Evolutionary conservation across 495 filamentous ascomycete genomes (phyloP).

Genomic region (Barbatosphaeria neglecta): DNA sequence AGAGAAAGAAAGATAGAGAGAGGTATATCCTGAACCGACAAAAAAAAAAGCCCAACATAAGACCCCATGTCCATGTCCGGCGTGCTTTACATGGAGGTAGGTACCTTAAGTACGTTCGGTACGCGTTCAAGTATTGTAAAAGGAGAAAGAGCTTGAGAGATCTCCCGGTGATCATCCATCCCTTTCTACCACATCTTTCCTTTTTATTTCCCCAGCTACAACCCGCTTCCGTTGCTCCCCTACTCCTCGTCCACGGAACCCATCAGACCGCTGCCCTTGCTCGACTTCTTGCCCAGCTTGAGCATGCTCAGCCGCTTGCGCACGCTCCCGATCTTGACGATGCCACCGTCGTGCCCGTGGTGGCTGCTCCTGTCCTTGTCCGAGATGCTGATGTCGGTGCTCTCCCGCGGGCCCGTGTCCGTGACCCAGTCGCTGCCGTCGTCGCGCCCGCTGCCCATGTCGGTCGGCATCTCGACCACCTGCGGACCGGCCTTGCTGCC

Average conservation of each 20-base stretch:
- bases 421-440: constrained; percentile 14
- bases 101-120: too few relatives aligned
- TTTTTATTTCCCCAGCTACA: not conserved
- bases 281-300: constrained; percentile 54
- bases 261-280: constrained; percentile 40
- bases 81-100: not conserved
- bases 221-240: not conserved
- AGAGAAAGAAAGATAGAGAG: not conserved
- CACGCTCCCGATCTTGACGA: constrained; percentile 41
- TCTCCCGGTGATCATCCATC: not conserved
- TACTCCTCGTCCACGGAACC: constrained; percentile 35
- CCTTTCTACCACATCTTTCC: not conserved
- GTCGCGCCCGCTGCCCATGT: constrained; percentile 3
- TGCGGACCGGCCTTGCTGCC: constrained; percentile 4
- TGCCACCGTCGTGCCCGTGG: constrained; percentile 10
- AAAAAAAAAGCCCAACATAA: not conserved
- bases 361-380: constrained; percentile 3
- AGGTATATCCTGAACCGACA: constrained; percentile 4
- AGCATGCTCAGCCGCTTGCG: constrained; percentile 60
- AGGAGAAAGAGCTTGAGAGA: too few relatives aligned
- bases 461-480: constrained; percentile 15
- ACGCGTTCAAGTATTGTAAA: too few relatives aligned
- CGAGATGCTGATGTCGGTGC: constrained; percentile 1
- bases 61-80: not conserved
- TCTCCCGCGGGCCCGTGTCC: constrained; percentile 7